Evolutionary conservation across 352 stramenopile genomes (phyloP), one percentile per base, ranked within the genome.

Genomic region (Globisporangium cederbergense): DNA sequence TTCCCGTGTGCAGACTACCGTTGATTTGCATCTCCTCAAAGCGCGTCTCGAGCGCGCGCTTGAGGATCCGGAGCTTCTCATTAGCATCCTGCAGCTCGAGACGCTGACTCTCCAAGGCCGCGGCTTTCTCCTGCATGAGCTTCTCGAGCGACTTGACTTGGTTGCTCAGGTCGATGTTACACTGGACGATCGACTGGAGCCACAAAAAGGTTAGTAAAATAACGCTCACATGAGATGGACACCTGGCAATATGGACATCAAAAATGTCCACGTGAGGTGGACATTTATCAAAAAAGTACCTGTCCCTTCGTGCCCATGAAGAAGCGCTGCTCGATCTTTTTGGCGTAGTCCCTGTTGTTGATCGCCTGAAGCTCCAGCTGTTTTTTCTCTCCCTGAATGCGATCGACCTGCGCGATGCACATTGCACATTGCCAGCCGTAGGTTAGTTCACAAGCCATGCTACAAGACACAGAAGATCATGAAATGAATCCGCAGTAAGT

Each of bases 301-400:
- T 89, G 77, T 3, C 76, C 77, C 14, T 91, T 90, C 2, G 83
- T 78, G 34, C 83, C 83, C 73, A 89, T 78, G 63, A 90, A 93
- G 50, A 93, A 89, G 47, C 82, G 81, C 64, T 91, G 81, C 67
- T 95, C 86, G 52, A 93, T 93, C 55, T 90, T 90, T 69, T 92
- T 90, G 30, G 83, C 86, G 55, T 95, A 95, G 67, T 93, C 84
- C 34, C 86, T 78, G 40, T 93, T 93, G 43, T 63, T 72, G 54
- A 93, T 91, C n/a, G 86, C 86, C 51, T 95, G 86, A 9, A 81
- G 70, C 72, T 95, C 83, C n/a, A 91, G 36, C 32, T 87, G 73
- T 56, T 88, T 89, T 58, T 89, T 88, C 36, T 95, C 83, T 18
- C 66, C 71, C 43, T 91, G 83, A 43, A 95, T 81, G 2, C 81